phyloP scores from a whole-genome alignment of 2,329 filamentous ascomycete genomes.

The Fusarium algeriense region DNA sequence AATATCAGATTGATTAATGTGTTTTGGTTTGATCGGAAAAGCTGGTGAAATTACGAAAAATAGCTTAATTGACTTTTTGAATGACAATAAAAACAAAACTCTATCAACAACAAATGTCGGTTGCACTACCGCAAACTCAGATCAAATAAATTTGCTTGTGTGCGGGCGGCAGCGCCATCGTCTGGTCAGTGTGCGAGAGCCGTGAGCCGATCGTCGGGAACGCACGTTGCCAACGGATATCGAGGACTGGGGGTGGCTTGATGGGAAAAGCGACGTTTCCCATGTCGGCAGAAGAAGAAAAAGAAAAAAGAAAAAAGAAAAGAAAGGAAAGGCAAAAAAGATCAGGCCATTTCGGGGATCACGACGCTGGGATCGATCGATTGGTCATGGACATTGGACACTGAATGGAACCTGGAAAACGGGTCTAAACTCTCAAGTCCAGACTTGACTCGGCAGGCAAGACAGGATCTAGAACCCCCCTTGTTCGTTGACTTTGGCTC shows the following conservation, averaged over 20 bases:
- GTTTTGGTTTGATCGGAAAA: neutral
- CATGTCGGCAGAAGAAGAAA: slow-evolving; percentile 3
- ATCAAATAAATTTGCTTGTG: neutral
- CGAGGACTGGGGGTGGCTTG: slow-evolving; percentile 14
- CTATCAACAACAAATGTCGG: neutral
- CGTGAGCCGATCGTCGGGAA: slow-evolving; percentile 29
- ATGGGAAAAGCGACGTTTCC: slow-evolving; percentile 14
- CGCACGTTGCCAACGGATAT: slow-evolving; percentile 33
- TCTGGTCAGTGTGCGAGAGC: neutral
- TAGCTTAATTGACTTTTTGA: neutral
- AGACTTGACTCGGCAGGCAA: slow-evolving; percentile 24
- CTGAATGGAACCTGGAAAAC: neutral
- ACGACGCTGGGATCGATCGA: neutral
- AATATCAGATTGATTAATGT: neutral
- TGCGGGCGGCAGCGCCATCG: neutral
- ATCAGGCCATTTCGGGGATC: slow-evolving; percentile 25
- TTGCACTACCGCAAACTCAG: neutral
- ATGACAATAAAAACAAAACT: neutral
- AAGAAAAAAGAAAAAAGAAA: slow-evolving; percentile 1
- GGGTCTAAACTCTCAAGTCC: slow-evolving; percentile 3
- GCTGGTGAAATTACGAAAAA: neutral
- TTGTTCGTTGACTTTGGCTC: neutral
- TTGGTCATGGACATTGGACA: neutral
- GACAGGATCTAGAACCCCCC: slow-evolving; percentile 27
- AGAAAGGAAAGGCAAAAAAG: slow-evolving; percentile 13